Percentiles rank a stretch among this genome's conserved stretches.
phyloP scores from a whole-genome alignment of 2,329 filamentous ascomycete genomes.

The Knufia petricola region DNA sequence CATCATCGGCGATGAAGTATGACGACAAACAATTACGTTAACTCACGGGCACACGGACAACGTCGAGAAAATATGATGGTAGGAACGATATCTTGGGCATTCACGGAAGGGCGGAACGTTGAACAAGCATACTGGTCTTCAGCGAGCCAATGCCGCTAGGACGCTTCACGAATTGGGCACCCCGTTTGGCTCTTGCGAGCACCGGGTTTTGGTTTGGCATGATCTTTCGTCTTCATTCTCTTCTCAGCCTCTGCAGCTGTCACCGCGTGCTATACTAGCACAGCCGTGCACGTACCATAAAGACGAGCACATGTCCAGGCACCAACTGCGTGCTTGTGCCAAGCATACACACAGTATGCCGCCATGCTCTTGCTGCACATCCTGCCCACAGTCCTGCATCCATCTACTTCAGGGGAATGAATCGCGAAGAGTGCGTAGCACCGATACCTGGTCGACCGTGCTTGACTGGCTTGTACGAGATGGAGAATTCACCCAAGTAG shows the following conservation, averaged over 20 bases:
- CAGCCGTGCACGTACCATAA: not conserved
- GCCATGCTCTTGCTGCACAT: not conserved
- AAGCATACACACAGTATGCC: not conserved
- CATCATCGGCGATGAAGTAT: too few relatives aligned
- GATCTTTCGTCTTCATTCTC: conserved; percentile 9
- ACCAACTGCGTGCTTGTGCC: too few relatives aligned
- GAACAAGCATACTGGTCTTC: too few relatives aligned
- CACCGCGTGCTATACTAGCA: not conserved
- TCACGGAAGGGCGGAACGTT: too few relatives aligned
- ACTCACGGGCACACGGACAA: too few relatives aligned
- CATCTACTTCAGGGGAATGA: conserved; percentile 99
- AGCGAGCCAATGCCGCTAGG: too few relatives aligned
- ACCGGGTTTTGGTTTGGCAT: conserved; percentile 9
- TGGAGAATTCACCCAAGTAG: conserved; percentile 98
- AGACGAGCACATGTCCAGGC: not conserved
- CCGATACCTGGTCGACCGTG: conserved; percentile 99
- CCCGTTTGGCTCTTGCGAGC: conserved; percentile 9
- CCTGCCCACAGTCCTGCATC: too few relatives aligned
- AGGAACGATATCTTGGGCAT: too few relatives aligned
- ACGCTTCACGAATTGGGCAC: conserved; percentile 5
- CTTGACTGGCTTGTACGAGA: conserved; percentile 99
- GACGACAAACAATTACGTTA: too few relatives aligned
- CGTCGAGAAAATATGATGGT: too few relatives aligned
- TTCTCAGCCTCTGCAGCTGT: not conserved
- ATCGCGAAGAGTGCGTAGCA: conserved; percentile 99